Evolutionary conservation across 2,329 filamentous ascomycete genomes (phyloP).

Genomic region (Beauveria pseudobassiana): DNA sequence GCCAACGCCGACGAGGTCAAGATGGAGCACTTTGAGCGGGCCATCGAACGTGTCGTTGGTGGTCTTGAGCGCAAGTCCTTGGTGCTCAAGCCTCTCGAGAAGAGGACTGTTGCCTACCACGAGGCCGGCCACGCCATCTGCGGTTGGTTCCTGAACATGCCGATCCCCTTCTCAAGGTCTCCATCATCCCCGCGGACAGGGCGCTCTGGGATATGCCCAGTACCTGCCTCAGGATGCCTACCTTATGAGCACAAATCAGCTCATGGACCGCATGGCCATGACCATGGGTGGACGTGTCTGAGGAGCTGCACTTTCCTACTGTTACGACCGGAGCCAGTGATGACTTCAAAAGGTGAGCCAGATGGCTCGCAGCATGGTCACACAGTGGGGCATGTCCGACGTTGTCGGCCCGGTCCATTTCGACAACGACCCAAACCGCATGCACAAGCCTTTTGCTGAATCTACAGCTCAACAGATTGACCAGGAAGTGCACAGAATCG

Average conservation of each 20-base stretch:
- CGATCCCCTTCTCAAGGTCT: slow-evolving; percentile 96
- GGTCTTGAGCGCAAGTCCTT: slow-evolving; percentile 96
- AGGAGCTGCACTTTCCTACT: slow-evolving; percentile 94
- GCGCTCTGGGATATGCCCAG: slow-evolving; percentile 90
- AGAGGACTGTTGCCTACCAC: slow-evolving; percentile 94
- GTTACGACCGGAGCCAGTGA: slow-evolving; percentile 93
- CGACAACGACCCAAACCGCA: slow-evolving; percentile 70
- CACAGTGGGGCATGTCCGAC: slow-evolving; percentile 97
- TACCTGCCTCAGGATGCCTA: slow-evolving; percentile 94
- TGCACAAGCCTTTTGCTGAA: slow-evolving; percentile 95
- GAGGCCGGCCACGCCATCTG: slow-evolving; percentile 98
- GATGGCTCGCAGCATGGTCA: slow-evolving; percentile 97
- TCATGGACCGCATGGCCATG: slow-evolving; percentile 99
- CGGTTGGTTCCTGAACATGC: slow-evolving; percentile 95
- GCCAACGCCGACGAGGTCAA: slow-evolving; percentile 70
- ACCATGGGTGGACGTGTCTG: slow-evolving; percentile 86
- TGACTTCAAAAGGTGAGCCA: slow-evolving; percentile 98
- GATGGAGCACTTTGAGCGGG: slow-evolving; percentile 92
- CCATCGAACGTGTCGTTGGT: slow-evolving; percentile 93
- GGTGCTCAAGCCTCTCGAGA: slow-evolving; percentile 87
- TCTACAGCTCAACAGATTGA: slow-evolving; percentile 90
- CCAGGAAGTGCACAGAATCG: slow-evolving; percentile 79
- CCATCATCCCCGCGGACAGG: slow-evolving; percentile 93
- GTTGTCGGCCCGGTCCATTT: slow-evolving; percentile 93
- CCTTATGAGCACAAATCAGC: slow-evolving; percentile 88